A percentile compares a stretch with the other conserved stretches of the same genome.
Evolutionary conservation across 352 stramenopile genomes (phyloP).

Genomic region (Globisporangium polare): DNA sequence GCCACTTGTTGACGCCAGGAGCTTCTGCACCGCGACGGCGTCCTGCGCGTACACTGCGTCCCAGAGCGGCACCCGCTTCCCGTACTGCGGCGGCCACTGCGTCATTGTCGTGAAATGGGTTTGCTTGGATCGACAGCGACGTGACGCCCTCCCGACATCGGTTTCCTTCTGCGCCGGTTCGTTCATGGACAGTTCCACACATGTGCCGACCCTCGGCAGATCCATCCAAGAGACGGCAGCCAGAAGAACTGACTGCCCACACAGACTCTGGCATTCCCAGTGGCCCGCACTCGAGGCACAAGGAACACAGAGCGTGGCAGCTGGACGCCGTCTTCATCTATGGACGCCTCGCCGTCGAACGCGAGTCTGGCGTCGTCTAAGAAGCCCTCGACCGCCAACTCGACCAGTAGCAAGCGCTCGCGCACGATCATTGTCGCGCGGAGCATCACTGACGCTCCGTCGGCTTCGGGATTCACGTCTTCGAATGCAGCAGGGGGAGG

Average conservation of each 20-base stretch:
- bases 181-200: background rate
- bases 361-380: conserved; percentile 28
- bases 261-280: background rate
- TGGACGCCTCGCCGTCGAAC: conserved; percentile 42
- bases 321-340: too few relatives aligned
- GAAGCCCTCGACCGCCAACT: conserved; percentile 35
- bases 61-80: conserved; percentile 43
- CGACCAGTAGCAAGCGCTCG: conserved; percentile 31
- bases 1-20: conserved; percentile 26
- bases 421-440: conserved; percentile 58
- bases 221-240: background rate
- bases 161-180: conserved; percentile 4
- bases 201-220: too few relatives aligned
- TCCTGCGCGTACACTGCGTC: conserved; percentile 57
- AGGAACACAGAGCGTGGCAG: too few relatives aligned
- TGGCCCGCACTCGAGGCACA: too few relatives aligned
- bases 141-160: background rate
- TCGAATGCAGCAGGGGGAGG: background rate
- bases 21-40: conserved; percentile 27
- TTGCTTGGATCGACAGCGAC: background rate
- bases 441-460: conserved; percentile 23
- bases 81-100: conserved; percentile 41
- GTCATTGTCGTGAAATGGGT: conserved; percentile 12
- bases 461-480: conserved; percentile 4
- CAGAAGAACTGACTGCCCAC: background rate